phyloP scores from a whole-genome alignment of 331 rosid genomes.

The Malus hybrid region DNA sequence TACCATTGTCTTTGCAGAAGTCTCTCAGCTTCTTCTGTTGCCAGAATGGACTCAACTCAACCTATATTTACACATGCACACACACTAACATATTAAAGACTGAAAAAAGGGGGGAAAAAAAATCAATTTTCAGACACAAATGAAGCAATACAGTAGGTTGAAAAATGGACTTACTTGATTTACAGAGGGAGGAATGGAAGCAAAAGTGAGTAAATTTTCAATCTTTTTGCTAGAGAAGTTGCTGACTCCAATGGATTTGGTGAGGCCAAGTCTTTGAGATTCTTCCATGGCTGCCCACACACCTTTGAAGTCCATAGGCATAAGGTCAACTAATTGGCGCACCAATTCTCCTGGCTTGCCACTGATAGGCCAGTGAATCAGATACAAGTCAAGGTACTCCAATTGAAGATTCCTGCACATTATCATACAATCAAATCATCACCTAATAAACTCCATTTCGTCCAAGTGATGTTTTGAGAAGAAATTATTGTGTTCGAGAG shows the following conservation, averaged over 20 bases:
- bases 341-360: constrained; percentile 21
- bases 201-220: constrained; percentile 30
- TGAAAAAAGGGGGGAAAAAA: too few relatives aligned
- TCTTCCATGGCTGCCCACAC: constrained; percentile 56
- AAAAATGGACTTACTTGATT: constrained; percentile 16
- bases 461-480: background rate
- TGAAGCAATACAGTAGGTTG: background rate
- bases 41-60: constrained; percentile 50
- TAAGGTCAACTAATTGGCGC: constrained; percentile 19
- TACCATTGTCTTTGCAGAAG: constrained; percentile 35
- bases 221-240: constrained; percentile 47
- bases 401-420: constrained; percentile 30
- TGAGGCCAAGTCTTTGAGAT: constrained; percentile 42
- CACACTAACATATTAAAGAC: background rate
- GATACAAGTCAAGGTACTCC: constrained; percentile 49
- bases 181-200: constrained; percentile 39
- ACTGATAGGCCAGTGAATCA: constrained; percentile 49
- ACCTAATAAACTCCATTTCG: background rate
- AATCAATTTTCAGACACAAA: too few relatives aligned
- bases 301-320: constrained; percentile 41
- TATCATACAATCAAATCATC: background rate
- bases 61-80: constrained; percentile 17
- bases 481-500: background rate
- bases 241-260: constrained; percentile 53
- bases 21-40: constrained; percentile 48